Evolutionary conservation across 805 yeast species (phyloP).

Genomic region (Babjeviella inositovora): DNA sequence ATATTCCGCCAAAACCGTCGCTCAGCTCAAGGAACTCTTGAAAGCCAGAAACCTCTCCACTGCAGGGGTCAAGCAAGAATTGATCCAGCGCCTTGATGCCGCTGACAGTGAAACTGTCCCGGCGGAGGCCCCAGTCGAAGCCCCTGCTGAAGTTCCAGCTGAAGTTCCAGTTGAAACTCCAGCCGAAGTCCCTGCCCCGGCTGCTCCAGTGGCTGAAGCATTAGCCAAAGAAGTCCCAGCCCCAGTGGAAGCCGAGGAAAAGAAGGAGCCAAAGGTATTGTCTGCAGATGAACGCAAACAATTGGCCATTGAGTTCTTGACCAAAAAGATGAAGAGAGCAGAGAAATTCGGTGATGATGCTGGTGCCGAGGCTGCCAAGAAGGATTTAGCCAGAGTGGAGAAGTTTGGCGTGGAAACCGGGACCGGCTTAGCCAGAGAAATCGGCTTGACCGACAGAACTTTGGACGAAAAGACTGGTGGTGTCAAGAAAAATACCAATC

Average conservation of each 20-base stretch:
- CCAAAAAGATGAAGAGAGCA: slow-evolving; percentile 54
- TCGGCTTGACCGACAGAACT: slow-evolving; percentile 33
- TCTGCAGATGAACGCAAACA: slow-evolving; percentile 59
- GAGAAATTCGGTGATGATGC: slow-evolving; percentile 61
- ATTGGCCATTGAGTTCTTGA: slow-evolving; percentile 50
- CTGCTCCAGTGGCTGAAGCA: slow-evolving; percentile 5
- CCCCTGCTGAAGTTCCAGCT: slow-evolving; percentile 3
- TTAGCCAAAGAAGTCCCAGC: slow-evolving; percentile 3
- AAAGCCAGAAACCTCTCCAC: slow-evolving; percentile 49
- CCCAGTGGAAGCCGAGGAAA: slow-evolving; percentile 7
- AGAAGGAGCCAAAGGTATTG: slow-evolving; percentile 20
- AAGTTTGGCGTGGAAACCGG: slow-evolving; percentile 71
- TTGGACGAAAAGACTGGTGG: too few species aligned
- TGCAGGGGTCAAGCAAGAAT: slow-evolving; percentile 72
- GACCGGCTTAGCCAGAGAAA: slow-evolving; percentile 49
- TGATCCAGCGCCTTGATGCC: slow-evolving; percentile 48
- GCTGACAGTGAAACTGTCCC: slow-evolving; percentile 20
- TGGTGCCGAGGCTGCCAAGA: slow-evolving; percentile 34
- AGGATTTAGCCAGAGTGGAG: slow-evolving; percentile 53
- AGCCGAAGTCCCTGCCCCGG: slow-evolving; percentile 4
- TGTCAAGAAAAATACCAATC: too few species aligned
- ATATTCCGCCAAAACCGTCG: slow-evolving; percentile 57
- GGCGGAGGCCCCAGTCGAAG: slow-evolving; percentile 4
- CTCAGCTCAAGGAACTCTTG: slow-evolving; percentile 69
- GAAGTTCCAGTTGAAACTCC: slow-evolving; percentile 3